phyloP scores from a whole-genome alignment of 1,284 basidiomycete genomes.

The Trametes versicolor region DNA sequence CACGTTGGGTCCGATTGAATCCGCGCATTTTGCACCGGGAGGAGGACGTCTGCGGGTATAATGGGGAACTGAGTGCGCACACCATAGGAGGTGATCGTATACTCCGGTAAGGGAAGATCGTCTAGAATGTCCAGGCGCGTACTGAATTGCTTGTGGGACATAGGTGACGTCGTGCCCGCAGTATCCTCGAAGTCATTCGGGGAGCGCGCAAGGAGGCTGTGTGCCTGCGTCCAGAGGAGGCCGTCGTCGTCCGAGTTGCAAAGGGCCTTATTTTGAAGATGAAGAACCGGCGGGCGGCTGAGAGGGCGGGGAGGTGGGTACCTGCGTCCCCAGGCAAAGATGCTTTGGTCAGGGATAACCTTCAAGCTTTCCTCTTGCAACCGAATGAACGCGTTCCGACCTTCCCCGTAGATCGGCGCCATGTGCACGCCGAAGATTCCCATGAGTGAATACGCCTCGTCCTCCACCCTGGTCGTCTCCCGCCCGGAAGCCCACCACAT shows the following conservation, averaged over 20 bases:
- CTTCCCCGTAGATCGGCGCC: conserved; percentile 33
- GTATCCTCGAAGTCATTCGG: neutral
- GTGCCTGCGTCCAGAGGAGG: neutral
- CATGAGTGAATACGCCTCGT: conserved; percentile 34
- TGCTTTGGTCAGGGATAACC: conserved; percentile 30
- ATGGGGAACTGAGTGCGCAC: conserved; percentile 3
- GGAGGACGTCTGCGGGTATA: neutral
- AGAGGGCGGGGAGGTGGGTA: neutral
- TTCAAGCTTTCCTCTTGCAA: conserved; percentile 34
- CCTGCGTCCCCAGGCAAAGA: neutral
- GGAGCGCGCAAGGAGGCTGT: neutral
- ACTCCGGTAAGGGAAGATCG: neutral
- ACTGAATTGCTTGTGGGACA: conserved; percentile 5
- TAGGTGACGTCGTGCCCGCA: neutral
- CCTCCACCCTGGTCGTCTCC: conserved; percentile 30
- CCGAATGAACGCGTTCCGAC: conserved; percentile 27
- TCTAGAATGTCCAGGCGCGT: neutral
- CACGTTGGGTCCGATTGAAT: neutral
- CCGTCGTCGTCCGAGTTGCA: neutral
- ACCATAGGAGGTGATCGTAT: conserved; percentile 1
- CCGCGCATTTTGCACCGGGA: neutral
- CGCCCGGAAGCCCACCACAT: conserved; percentile 35
- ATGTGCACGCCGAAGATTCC: conserved; percentile 33
- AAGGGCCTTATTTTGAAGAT: neutral
- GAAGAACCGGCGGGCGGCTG: neutral